Percentiles rank a stretch among this genome's conserved stretches.
Evolutionary conservation across 164 flowering plant genomes (phyloP).

Genomic region (Tetrastigma voinierianum): DNA sequence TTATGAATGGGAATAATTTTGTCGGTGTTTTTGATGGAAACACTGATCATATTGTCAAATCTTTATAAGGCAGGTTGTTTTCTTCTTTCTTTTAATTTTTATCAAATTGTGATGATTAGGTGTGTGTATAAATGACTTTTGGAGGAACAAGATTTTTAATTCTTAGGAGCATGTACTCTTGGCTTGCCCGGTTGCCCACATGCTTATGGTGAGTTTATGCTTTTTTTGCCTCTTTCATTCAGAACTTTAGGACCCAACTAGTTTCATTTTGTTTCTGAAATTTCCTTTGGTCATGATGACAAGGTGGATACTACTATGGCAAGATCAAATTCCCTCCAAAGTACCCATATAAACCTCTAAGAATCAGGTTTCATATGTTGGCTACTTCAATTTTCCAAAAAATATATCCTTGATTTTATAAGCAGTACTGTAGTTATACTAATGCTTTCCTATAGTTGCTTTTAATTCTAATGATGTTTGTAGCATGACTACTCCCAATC

Average conservation of each 20-base stretch:
- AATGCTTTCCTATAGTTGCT: background rate
- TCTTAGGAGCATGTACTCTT: too few species aligned
- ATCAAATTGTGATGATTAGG: too few species aligned
- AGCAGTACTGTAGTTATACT: background rate
- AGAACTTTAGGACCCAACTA: background rate
- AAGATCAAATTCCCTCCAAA: constrained; percentile 93
- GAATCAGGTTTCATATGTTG: constrained; percentile 55
- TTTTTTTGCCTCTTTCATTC: constrained; percentile 1
- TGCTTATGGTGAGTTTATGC: too few species aligned
- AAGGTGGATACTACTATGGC: constrained; percentile 94
- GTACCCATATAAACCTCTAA: constrained; percentile 96
- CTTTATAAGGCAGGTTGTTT: too few species aligned
- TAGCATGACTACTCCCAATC: constrained; percentile 97
- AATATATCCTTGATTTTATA: background rate
- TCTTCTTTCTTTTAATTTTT: too few species aligned
- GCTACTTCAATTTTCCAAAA: background rate
- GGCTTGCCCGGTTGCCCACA: too few species aligned
- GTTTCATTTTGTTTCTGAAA: background rate
- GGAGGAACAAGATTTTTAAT: too few species aligned
- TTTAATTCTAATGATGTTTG: constrained; percentile 13
- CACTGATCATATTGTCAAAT: too few species aligned
- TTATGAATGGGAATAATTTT: too few species aligned
- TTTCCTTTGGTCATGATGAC: constrained; percentile 6
- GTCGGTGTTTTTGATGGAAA: too few species aligned
- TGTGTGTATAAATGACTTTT: too few species aligned